Conservation (phyloP, 176 grass and related monocot genomes). For the Juncus inflexus region DNA sequence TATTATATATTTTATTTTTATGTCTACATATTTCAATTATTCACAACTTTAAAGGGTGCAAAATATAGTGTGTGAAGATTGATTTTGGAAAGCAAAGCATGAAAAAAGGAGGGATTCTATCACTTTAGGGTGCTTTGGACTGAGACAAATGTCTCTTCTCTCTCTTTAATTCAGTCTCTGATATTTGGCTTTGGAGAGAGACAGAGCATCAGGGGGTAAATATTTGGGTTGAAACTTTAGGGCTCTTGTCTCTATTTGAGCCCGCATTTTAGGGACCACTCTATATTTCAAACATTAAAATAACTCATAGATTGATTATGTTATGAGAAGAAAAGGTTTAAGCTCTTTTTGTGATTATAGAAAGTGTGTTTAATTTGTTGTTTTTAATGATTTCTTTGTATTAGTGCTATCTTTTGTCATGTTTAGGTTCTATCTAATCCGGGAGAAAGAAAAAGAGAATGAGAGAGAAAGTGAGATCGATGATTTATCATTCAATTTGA, state of each 20-base stretch:
- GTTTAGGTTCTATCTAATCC: no score
- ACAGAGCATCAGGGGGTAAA: constrained; percentile 21
- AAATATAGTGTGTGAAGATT: neutral
- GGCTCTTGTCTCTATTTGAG: constrained; percentile 20
- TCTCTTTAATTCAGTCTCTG: constrained; percentile 23
- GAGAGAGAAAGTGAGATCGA: no score
- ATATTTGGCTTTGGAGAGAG: constrained; percentile 3
- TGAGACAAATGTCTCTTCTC: constrained; percentile 20
- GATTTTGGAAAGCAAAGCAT: constrained; percentile 17
- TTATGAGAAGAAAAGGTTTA: no score
- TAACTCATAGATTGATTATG: neutral
- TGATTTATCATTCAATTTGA: no score
- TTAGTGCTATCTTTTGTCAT: no score
- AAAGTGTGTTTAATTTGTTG: no score
- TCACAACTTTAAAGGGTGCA: neutral
- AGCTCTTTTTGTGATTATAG: no score
- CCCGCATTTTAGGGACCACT: constrained; percentile 26
- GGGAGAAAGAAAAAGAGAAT: no score
- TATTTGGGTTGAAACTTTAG: constrained; percentile 27
- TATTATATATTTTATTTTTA: no score
- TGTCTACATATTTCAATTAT: no score
- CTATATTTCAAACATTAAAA: constrained; percentile 17
- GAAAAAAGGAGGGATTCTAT: constrained; percentile 19
- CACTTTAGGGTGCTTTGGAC: constrained; percentile 27
- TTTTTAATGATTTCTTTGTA: no score